Percentiles rank a stretch among this genome's conserved stretches.
Evolutionary conservation across 768 basidiomycete species (phyloP).

Genomic region (Megacollybia marginata): DNA sequence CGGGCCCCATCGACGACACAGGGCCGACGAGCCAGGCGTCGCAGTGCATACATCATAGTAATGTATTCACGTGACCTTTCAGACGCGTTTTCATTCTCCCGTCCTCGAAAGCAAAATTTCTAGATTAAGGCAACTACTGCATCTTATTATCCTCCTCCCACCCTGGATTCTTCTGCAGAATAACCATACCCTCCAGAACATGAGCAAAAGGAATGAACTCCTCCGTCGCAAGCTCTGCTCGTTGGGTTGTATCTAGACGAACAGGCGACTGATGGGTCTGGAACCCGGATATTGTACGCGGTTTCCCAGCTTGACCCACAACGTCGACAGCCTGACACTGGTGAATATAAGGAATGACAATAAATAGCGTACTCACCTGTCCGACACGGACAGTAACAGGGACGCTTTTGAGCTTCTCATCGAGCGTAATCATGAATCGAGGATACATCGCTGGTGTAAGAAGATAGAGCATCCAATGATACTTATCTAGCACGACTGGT

Average conservation of each 20-base stretch:
- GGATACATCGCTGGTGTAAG: slow-evolving; percentile 96
- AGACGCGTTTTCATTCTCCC: no score
- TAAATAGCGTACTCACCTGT: slow-evolving; percentile 41
- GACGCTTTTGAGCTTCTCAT: slow-evolving; percentile 80
- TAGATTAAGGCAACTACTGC: no score
- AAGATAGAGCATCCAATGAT: slow-evolving; percentile 99
- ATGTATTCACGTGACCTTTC: no score
- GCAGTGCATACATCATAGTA: no score
- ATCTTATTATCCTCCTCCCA: slow-evolving; percentile 68
- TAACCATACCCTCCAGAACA: slow-evolving; percentile 89
- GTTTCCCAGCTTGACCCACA: slow-evolving; percentile 96
- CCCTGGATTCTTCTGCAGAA: slow-evolving; percentile 87
- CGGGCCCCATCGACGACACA: no score
- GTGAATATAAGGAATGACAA: neutral
- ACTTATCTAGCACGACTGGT: slow-evolving; percentile 85
- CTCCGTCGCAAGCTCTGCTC: slow-evolving; percentile 94
- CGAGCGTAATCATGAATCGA: slow-evolving; percentile 93
- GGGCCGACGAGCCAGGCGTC: no score
- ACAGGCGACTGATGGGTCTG: slow-evolving; percentile 98
- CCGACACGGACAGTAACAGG: slow-evolving; percentile 95
- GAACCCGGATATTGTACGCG: slow-evolving; percentile 94
- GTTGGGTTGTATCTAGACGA: slow-evolving; percentile 87
- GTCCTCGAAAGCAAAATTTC: no score
- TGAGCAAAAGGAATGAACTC: slow-evolving; percentile 89
- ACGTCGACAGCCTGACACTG: slow-evolving; percentile 80